These are phyloP conservation scores for Cercophora samala DNA, from an alignment of 495 filamentous ascomycete genomes.

Conservation along the genomic window DNA sequence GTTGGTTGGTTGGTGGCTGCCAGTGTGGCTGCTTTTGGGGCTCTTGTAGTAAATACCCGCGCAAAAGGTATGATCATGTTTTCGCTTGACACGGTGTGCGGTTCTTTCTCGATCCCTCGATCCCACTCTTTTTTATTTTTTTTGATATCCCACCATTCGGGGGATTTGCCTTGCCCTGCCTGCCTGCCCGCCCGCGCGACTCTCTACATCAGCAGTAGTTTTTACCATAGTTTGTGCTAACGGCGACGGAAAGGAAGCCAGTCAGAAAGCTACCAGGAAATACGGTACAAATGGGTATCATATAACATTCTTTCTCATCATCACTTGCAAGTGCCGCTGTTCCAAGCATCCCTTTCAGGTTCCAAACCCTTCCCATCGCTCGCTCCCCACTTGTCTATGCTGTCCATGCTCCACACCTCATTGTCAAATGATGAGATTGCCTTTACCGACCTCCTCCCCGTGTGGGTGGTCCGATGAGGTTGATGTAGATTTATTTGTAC, in stretches of 20 bases:
- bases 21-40: too few species aligned
- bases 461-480: neutral
- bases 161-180: neutral
- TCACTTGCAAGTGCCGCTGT: neutral
- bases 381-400: neutral
- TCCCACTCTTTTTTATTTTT: neutral
- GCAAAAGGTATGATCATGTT: neutral
- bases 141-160: neutral
- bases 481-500: neutral
- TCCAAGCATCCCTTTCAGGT: neutral
- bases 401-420: neutral
- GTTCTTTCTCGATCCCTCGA: neutral
- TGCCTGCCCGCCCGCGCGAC: neutral
- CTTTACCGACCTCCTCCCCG: neutral
- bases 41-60: too few species aligned
- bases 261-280: neutral
- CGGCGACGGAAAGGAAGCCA: conserved; percentile 14
- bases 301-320: neutral
- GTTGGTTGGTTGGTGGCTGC: too few species aligned
- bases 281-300: neutral
- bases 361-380: neutral
- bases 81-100: neutral
- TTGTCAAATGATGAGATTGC: neutral
- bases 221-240: neutral
- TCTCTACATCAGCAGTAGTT: neutral